A percentile compares a stretch with the other conserved stretches of the same genome.
Evolutionary conservation across 768 basidiomycete species (phyloP).

Genomic region (button mushroom (Agaricus bisporus)): DNA sequence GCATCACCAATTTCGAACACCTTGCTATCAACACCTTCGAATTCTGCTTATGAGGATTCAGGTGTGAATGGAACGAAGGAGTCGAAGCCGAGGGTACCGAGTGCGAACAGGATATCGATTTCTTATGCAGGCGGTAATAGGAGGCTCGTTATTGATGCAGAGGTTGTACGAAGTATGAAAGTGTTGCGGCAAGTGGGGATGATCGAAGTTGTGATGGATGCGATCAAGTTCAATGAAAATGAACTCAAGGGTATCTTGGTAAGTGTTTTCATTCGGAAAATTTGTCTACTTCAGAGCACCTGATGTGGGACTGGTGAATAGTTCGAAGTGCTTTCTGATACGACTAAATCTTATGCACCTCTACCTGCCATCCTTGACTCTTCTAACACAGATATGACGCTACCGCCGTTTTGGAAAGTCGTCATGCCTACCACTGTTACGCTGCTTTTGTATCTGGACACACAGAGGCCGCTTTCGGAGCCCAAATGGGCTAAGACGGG

Average conservation of each 20-base stretch:
- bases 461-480: slow-evolving; percentile 82
- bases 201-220: slow-evolving; percentile 71
- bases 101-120: slow-evolving; percentile 87
- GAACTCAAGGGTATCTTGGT: slow-evolving; percentile 75
- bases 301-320: slow-evolving; percentile 23
- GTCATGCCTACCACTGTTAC: slow-evolving; percentile 48
- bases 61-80: slow-evolving; percentile 27
- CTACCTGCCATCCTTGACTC: slow-evolving; percentile 41
- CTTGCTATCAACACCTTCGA: slow-evolving; percentile 32
- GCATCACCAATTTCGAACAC: slow-evolving; percentile 51
- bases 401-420: slow-evolving; percentile 67
- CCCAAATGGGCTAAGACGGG: slow-evolving; percentile 97
- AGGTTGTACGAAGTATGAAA: slow-evolving; percentile 74
- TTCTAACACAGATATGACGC: slow-evolving; percentile 44
- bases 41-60: slow-evolving; percentile 42
- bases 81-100: slow-evolving; percentile 41
- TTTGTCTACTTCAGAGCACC: neutral
- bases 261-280: slow-evolving; percentile 20
- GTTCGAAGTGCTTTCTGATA: slow-evolving; percentile 72
- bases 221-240: slow-evolving; percentile 49
- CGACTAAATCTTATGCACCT: slow-evolving; percentile 64
- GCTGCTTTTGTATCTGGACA: slow-evolving; percentile 80
- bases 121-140: slow-evolving; percentile 88
- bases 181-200: slow-evolving; percentile 79
- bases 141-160: slow-evolving; percentile 84